Conservation (phyloP, 2,329 filamentous ascomycete genomes). For the Aspergillus unguis region DNA sequence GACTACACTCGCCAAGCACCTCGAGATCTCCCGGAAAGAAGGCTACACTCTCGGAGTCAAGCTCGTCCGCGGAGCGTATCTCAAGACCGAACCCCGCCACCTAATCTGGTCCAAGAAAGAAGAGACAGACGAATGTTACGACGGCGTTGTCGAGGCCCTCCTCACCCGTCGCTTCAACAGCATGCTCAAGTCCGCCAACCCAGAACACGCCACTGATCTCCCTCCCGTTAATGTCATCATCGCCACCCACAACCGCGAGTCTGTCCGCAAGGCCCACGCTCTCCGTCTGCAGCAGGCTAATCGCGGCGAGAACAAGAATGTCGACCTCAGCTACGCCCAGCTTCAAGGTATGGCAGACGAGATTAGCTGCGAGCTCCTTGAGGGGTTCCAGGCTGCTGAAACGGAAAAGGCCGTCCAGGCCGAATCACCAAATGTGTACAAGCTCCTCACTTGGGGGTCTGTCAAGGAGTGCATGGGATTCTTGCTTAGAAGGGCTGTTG, state of each 20-base stretch:
- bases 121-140: conserved; percentile 52
- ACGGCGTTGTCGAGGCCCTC: conserved; percentile 54
- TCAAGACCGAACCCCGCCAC: conserved; percentile 47
- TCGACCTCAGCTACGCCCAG: conserved; percentile 66
- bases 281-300: conserved; percentile 46
- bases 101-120: conserved; percentile 48
- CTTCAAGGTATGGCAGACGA: conserved; percentile 96
- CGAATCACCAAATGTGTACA: conserved; percentile 51
- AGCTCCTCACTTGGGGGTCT: conserved; percentile 59
- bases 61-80: conserved; percentile 54
- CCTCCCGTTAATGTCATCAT: conserved; percentile 53
- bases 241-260: conserved; percentile 58
- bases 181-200: conserved; percentile 47
- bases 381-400: conserved; percentile 36
- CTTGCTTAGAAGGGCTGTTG: conserved; percentile 62
- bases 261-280: conserved; percentile 51
- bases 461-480: conserved; percentile 61
- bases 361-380: conserved; percentile 62
- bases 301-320: conserved; percentile 39
- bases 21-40: conserved; percentile 45
- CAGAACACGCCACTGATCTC: conserved; percentile 35
- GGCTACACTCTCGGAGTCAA: conserved; percentile 53
- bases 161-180: conserved; percentile 58
- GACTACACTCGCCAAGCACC: conserved; percentile 44
- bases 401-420: conserved; percentile 20